Evolutionary conservation across 73 alveolate genomes (phyloP), one percentile per base, ranked within the genome.

Genomic region (Paramecium bursaria): DNA sequence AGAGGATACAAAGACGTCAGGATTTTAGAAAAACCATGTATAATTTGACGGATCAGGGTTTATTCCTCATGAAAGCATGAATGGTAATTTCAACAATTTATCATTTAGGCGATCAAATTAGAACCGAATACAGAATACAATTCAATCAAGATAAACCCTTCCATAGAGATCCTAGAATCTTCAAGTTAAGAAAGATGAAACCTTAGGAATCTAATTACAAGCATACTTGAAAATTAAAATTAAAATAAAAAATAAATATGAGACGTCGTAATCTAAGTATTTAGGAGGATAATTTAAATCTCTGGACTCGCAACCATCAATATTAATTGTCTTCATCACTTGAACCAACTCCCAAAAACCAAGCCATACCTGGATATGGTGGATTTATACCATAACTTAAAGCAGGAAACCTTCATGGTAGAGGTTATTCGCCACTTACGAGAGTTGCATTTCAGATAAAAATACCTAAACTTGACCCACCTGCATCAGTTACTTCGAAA

Each of bases 351-450:
- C 82, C 74, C 0, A 85, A 85, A 47, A 85, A 73, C 15, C 27
- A 46, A 14, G 90, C 86, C 1, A 74, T 85, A 14, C 90, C 90
- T 10, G 90, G 90, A 51, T 85, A 85, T 48, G 57, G 50, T 14
- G 90, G 90, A 10, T 55, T 30, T 51, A 73, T 85, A 14, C 90
- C 90, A 67, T 67, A 67, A 39, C 60, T 67, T 5, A n/a, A 67
- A 19, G 33, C 82, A 21, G 53, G 44, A n/a, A 67, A 67, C 44
- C 50, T 67, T 25, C 44, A 67, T 19, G 82, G 82, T n/a, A 57
- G 44, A 23, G 44, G 82, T 39, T 67, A 19, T 42, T 67, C 82
- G n/a, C n/a, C n/a, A n/a, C n/a, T n/a, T n/a, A n/a, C n/a, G n/a
- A n/a, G n/a, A n/a, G n/a, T n/a, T n/a, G n/a, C n/a, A n/a, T n/a